Evolutionary conservation across 495 filamentous ascomycete species (phyloP), one percentile per base, ranked within the genome.

Genomic region (Jackrogersella multiformis): DNA sequence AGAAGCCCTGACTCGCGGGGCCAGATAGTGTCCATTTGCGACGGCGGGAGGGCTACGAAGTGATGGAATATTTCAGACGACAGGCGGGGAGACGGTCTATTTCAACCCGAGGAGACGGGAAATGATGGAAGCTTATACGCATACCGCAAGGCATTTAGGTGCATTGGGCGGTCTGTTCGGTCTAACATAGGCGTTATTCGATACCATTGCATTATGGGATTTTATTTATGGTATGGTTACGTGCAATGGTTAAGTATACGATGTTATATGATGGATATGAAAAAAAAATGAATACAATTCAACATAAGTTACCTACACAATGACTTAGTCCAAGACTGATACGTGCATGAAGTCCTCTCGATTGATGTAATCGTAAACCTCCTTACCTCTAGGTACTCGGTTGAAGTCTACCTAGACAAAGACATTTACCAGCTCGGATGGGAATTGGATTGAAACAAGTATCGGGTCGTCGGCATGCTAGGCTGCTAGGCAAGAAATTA

Each of bases 131-230:
- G 21, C 41, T 52, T 61, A 70, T 35, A 69, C 36, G 51, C 61
- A 69, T 61, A 61, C 61, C 61, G 56, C 66, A 57, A 70, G 56
- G 61, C 44, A 64, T 49, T 64, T 28, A 61, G 42, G 36, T 28
- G 56, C 61, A 65, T 61, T 36, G 44, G 52, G 44, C n/a, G 55
- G 59, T n/a, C 18, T 61, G 42, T 23, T 46, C 65, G 36, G 23
- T 45, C 42, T 64, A 57, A 51, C 56, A 56, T 59, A 18, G 65
- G 68, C 68, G 68, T 71, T 67, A 21, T 59, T 61, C 36, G 60
- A 68, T 67, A 68, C 58, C 60, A 68, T 67, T 3, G 68, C 58
- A 68, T 71, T 51, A 45, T 32, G 15, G 55, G n/a, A n/a, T n/a
- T n/a, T n/a, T n/a, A n/a, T 67, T 59, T n/a, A 18, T 8, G 41